Conservation (phyloP, 768 basidiomycete species). For the Ramaria rubella region DNA sequence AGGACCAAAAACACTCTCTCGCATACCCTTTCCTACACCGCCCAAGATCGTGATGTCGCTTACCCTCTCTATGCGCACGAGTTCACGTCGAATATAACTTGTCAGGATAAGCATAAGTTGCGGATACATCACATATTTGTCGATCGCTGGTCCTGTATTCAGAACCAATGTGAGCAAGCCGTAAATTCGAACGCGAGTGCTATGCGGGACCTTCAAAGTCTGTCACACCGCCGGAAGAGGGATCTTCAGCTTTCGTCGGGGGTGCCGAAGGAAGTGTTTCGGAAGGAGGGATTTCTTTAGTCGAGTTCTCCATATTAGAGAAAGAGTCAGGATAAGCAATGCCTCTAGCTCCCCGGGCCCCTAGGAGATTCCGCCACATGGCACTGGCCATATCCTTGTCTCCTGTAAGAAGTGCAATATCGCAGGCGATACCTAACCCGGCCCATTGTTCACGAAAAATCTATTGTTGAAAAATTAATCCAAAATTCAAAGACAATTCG, state of each 20-base stretch:
- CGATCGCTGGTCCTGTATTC: conserved; percentile 20
- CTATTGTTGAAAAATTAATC: conserved; percentile 1
- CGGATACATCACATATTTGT: conserved; percentile 68
- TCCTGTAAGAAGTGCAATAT: conserved; percentile 54
- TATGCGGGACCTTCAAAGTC: conserved; percentile 17
- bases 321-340: conserved; percentile 40
- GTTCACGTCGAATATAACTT: conserved; percentile 64
- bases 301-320: conserved; percentile 13
- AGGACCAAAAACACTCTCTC: background rate
- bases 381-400: conserved; percentile 83
- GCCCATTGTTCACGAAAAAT: conserved; percentile 89
- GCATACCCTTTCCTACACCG: conserved; percentile 6
- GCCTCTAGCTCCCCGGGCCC: conserved; percentile 72
- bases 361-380: conserved; percentile 88
- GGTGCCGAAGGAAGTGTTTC: conserved; percentile 35
- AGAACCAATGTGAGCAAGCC: conserved; percentile 39
- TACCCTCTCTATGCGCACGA: conserved; percentile 55
- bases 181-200: background rate
- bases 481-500: no score
- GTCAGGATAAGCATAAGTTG: conserved; percentile 68
- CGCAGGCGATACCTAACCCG: conserved; percentile 72
- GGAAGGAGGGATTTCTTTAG: conserved; percentile 20
- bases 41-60: conserved; percentile 35
- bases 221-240: conserved; percentile 16
- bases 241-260: conserved; percentile 40